These are phyloP conservation scores for Cystofilobasidium bisporidii DNA, from an alignment of 768 basidiomycete genomes.

Conservation along the genomic window DNA sequence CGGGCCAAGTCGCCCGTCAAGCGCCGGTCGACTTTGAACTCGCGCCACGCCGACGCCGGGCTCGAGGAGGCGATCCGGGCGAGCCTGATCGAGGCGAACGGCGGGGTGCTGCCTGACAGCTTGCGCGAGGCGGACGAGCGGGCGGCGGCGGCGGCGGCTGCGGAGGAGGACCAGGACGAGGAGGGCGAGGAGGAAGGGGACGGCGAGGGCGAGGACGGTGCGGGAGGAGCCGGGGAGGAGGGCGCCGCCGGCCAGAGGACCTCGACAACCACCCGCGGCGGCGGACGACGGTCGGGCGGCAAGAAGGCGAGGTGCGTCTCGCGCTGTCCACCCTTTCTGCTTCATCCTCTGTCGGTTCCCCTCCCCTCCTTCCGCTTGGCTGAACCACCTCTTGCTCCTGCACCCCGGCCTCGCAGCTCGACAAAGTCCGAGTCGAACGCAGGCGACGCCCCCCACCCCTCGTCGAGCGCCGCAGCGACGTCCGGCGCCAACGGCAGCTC, in stretches of 20 bases:
- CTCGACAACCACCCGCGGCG: conserved; percentile 39
- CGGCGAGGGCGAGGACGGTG: conserved; percentile 27
- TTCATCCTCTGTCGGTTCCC: not conserved
- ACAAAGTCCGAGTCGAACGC: too few relatives aligned
- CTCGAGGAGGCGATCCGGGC: conserved; percentile 65
- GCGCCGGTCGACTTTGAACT: conserved; percentile 94
- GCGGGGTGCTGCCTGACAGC: not conserved
- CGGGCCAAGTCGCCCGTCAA: conserved; percentile 46
- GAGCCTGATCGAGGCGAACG: conserved; percentile 21
- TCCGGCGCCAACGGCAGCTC: too few relatives aligned
- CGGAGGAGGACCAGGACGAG: conserved; percentile 6
- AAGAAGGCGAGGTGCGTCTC: not conserved
- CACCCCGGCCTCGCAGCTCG: conserved; percentile 8
- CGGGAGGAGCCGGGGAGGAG: too few relatives aligned
- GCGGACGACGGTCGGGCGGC: conserved; percentile 37
- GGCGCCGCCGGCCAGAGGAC: too few relatives aligned
- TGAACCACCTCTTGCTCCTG: not conserved
- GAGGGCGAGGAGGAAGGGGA: conserved; percentile 20
- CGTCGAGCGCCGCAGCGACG: too few relatives aligned
- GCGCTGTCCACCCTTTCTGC: not conserved
- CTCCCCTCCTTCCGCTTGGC: too few relatives aligned
- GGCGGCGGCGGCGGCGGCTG: not conserved
- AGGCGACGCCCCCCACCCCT: too few relatives aligned
- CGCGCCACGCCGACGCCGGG: conserved; percentile 58
- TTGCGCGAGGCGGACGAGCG: not conserved